Percentiles rank a stretch among this genome's conserved stretches.
phyloP scores from a whole-genome alignment of 306 rosid species.

The Arachis hypogaea region DNA sequence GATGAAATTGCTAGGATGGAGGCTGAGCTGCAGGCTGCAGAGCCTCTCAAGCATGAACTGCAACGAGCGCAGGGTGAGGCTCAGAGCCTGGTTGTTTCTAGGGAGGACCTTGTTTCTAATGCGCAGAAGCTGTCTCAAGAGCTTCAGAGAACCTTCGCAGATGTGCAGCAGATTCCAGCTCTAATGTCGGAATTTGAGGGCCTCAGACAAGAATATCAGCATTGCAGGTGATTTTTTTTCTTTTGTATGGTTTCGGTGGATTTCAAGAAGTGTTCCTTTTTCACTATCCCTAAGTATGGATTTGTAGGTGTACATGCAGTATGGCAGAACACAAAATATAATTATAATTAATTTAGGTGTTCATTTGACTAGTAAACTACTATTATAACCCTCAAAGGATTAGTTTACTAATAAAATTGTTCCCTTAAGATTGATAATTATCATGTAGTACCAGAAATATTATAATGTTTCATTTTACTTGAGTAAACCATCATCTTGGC shows the following conservation, averaged over 20 bases:
- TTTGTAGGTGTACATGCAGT: no score
- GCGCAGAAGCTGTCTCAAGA: slow-evolving; percentile 74
- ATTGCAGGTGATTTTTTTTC: slow-evolving; percentile 63
- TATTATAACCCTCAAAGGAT: no score
- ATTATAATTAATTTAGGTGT: no score
- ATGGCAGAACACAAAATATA: no score
- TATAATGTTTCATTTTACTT: no score
- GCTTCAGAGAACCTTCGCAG: slow-evolving; percentile 74
- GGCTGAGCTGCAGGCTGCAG: slow-evolving; percentile 57
- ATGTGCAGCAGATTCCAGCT: slow-evolving; percentile 79
- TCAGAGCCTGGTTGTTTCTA: slow-evolving; percentile 58
- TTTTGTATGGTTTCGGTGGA: slow-evolving; percentile 5
- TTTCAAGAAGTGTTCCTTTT: no score
- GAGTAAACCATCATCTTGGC: no score
- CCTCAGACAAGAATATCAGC: slow-evolving; percentile 89
- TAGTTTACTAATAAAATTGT: no score
- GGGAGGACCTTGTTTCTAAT: slow-evolving; percentile 77
- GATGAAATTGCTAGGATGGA: slow-evolving; percentile 86
- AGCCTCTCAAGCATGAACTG: slow-evolving; percentile 66
- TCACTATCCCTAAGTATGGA: no score
- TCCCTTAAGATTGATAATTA: no score
- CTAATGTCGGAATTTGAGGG: slow-evolving; percentile 70
- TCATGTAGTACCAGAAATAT: no score
- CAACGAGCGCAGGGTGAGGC: slow-evolving; percentile 77
- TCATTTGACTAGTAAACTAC: no score